Percentiles rank a stretch among this genome's conserved stretches.
These are phyloP conservation scores for Arthrobotrys megalospora DNA, from an alignment of 2,329 filamentous ascomycete genomes.

Conservation along the genomic window DNA sequence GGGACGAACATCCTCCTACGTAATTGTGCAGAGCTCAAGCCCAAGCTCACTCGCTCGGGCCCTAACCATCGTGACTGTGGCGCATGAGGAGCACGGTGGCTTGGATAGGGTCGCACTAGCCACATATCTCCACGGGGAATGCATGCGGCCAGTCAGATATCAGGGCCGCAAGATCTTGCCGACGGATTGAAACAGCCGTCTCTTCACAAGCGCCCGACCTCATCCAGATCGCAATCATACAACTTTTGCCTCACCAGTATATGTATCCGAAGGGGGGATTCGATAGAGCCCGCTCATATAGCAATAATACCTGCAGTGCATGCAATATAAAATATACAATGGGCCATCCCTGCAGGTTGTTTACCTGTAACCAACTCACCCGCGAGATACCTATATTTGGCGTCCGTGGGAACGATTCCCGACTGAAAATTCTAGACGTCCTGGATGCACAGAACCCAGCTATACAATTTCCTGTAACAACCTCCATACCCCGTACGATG, in stretches of 20 bases:
- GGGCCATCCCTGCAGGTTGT: slow-evolving; percentile 16
- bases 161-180: background rate
- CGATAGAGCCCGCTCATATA: background rate
- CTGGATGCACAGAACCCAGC: background rate
- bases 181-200: slow-evolving; percentile 23
- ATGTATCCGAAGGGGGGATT: slow-evolving; percentile 1
- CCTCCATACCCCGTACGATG: background rate
- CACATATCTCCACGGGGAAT: slow-evolving; percentile 6
- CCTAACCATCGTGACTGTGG: slow-evolving; percentile 33
- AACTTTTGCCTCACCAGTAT: background rate
- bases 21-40: slow-evolving; percentile 36
- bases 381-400: slow-evolving; percentile 23
- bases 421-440: slow-evolving; percentile 21
- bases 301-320: background rate
- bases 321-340: background rate
- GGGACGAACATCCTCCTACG: slow-evolving; percentile 35
- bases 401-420: slow-evolving; percentile 24
- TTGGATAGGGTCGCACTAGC: background rate
- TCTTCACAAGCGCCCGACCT: slow-evolving; percentile 4
- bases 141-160: slow-evolving; percentile 4
- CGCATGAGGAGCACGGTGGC: background rate
- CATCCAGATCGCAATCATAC: background rate
- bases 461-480: background rate
- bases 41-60: background rate
- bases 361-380: slow-evolving; percentile 25